Percentiles rank a stretch among this genome's conserved stretches.
Conservation (phyloP, 148 eudicot species). For the Chenopodium formosanum region DNA sequence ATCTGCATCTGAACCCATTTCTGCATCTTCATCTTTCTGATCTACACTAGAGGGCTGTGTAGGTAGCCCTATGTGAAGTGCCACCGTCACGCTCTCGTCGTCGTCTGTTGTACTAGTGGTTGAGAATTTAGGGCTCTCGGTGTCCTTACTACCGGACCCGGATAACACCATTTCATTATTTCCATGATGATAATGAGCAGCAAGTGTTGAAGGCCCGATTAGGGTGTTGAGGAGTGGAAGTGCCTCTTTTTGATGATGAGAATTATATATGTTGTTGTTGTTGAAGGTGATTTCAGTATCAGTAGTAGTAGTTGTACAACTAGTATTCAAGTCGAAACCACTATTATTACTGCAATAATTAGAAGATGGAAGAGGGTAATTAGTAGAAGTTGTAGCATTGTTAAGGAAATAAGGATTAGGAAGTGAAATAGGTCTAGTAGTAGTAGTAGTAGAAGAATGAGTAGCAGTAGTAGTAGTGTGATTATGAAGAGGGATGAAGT, state of each 20-base stretch:
- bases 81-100: conserved; percentile 28
- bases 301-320: background rate
- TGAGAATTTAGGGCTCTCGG: background rate
- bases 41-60: conserved; percentile 1
- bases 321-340: conserved; percentile 22
- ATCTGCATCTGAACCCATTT: background rate
- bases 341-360: background rate
- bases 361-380: background rate
- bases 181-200: background rate
- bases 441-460: background rate
- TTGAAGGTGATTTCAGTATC: background rate
- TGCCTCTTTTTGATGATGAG: conserved; percentile 24
- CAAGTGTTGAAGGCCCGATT: background rate
- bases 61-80: conserved; percentile 55
- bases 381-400: background rate
- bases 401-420: background rate
- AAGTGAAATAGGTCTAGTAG: background rate
- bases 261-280: background rate
- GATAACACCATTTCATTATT: background rate
- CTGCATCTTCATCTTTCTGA: background rate
- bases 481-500: conserved; percentile 39
- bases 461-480: background rate
- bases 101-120: background rate
- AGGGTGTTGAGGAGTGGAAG: conserved; percentile 51
- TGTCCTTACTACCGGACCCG: background rate